Conservation (phyloP, 2,329 filamentous ascomycete genomes). For the Aspergillus neotritici region DNA sequence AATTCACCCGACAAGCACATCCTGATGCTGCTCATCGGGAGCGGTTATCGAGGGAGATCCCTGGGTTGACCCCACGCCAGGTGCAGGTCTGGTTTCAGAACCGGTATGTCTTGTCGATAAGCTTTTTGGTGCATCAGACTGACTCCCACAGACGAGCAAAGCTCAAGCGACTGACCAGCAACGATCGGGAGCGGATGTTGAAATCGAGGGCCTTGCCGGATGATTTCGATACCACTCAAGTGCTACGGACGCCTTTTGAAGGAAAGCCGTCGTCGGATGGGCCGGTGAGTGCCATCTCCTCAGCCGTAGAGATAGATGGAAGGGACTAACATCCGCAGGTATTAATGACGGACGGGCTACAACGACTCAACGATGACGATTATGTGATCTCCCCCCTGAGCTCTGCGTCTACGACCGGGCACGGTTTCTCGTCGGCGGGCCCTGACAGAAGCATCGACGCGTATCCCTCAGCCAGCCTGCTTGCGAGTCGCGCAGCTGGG, state of each 20-base stretch:
- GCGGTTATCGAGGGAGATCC: conserved; percentile 80
- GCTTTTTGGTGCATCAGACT: not conserved
- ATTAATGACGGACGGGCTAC: conserved; percentile 31
- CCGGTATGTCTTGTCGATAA: conserved; percentile 54
- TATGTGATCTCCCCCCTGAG: conserved; percentile 36
- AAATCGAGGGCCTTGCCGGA: conserved; percentile 55
- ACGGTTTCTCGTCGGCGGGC: conserved; percentile 29
- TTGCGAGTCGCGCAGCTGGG: conserved; percentile 22
- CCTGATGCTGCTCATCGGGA: conserved; percentile 88
- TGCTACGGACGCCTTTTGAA: conserved; percentile 51
- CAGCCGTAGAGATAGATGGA: conserved; percentile 35
- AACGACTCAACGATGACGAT: conserved; percentile 32
- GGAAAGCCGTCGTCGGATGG: conserved; percentile 43
- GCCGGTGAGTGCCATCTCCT: conserved; percentile 43
- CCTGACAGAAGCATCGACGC: conserved; percentile 23
- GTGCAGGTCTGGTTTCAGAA: conserved; percentile 99
- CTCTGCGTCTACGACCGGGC: conserved; percentile 30
- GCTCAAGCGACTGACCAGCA: conserved; percentile 55
- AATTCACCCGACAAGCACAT: conserved; percentile 91
- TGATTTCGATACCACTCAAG: conserved; percentile 56
- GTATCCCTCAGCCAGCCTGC: conserved; percentile 21
- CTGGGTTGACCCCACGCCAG: conserved; percentile 82
- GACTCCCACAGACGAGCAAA: conserved; percentile 49
- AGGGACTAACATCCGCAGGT: conserved; percentile 29
- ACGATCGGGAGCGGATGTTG: conserved; percentile 58